Conservation (phyloP, 768 basidiomycete species). For the Chlorophyllum brunneum region DNA sequence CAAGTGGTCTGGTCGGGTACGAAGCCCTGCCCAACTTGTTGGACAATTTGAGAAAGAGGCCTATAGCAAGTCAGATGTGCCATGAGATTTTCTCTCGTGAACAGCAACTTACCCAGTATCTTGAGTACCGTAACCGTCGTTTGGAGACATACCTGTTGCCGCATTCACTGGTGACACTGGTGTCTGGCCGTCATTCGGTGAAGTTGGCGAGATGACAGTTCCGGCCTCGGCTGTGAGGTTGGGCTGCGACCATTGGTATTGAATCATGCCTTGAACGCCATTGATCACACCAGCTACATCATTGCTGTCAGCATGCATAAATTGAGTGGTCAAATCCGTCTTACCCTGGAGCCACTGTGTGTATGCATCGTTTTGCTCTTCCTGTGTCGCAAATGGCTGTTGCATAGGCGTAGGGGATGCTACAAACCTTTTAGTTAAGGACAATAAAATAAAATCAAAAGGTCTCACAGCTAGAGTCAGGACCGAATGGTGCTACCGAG, state of each 20-base stretch:
- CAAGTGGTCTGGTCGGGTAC: not conserved
- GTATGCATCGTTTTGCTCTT: constrained; percentile 52
- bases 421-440: not conserved
- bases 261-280: constrained; percentile 41
- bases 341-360: constrained; percentile 47
- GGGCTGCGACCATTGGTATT: constrained; percentile 58
- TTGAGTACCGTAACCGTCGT: constrained; percentile 56
- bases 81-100: not conserved
- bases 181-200: constrained; percentile 28
- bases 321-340: constrained; percentile 12
- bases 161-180: constrained; percentile 24
- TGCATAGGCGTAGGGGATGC: constrained; percentile 12
- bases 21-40: constrained; percentile 2
- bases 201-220: constrained; percentile 37
- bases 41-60: not conserved
- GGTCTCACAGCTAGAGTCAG: constrained; percentile 22
- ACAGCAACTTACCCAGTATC: constrained; percentile 33
- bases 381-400: constrained; percentile 45
- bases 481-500: constrained; percentile 37
- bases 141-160: constrained; percentile 51
- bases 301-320: not conserved
- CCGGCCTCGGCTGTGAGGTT: constrained; percentile 44
- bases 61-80: not conserved
- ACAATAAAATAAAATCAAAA: not conserved
- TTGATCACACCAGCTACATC: constrained; percentile 34